Conservation (phyloP, 441 rosid genomes). For the Bocquillonia castaneifolia region DNA sequence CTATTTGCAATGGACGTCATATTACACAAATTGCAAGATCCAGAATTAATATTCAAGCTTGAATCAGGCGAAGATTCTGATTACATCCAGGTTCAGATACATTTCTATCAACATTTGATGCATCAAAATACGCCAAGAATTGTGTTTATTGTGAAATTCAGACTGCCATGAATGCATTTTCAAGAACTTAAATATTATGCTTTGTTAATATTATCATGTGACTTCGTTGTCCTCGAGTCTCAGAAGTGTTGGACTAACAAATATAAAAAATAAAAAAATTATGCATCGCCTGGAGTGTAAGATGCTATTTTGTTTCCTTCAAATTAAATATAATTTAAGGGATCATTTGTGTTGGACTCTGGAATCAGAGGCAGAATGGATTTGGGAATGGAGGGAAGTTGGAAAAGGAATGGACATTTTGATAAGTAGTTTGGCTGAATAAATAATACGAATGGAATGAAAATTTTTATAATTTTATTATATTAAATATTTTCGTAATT, state of each 20-base stretch:
- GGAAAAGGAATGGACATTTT: too few species aligned
- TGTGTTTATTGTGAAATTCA: background rate
- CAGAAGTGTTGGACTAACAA: background rate
- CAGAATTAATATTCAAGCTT: slow-evolving; percentile 63
- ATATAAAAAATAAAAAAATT: background rate
- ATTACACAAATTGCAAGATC: slow-evolving; percentile 68
- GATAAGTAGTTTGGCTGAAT: too few species aligned
- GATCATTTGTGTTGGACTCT: too few species aligned
- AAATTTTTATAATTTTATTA: too few species aligned
- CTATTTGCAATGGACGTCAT: slow-evolving; percentile 57
- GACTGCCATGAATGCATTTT: background rate
- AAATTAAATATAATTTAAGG: background rate
- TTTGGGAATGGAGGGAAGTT: too few species aligned
- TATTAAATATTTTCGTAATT: too few species aligned
- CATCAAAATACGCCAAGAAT: background rate
- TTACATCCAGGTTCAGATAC: slow-evolving; percentile 62
- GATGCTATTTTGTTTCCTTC: background rate
- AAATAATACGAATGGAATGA: too few species aligned
- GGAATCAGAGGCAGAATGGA: too few species aligned
- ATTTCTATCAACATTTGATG: slow-evolving; percentile 17
- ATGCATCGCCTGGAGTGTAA: background rate
- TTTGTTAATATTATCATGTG: too few species aligned
- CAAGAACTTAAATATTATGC: background rate
- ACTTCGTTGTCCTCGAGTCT: background rate
- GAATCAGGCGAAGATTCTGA: slow-evolving; percentile 55